These are phyloP conservation scores for Rhododendron kiyosumense DNA, from an alignment of 148 eudicot species.

Conservation along the genomic window DNA sequence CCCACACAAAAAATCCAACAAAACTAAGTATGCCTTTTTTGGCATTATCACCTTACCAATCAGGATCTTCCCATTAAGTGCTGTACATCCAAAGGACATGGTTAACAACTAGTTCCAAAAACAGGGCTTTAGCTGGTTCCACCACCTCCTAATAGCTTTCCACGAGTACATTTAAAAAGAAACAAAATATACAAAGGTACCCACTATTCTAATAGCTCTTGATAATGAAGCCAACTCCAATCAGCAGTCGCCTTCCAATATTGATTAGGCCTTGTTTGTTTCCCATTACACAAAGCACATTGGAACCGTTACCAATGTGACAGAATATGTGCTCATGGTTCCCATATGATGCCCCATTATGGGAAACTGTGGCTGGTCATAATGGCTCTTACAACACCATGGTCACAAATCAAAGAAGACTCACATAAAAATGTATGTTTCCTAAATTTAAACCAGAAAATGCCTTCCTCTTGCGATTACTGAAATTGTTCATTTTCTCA, in stretches of 20 bases:
- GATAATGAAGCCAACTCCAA: not conserved
- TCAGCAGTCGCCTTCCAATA: not conserved
- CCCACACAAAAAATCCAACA: not conserved
- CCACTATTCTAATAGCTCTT: not conserved
- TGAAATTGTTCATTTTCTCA: not conserved
- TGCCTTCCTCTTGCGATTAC: not conserved
- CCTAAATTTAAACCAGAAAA: not conserved
- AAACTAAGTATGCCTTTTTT: not conserved
- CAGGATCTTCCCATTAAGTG: not conserved
- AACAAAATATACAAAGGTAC: not conserved
- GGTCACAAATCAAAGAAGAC: not conserved
- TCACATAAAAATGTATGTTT: not conserved
- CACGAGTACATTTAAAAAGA: not conserved
- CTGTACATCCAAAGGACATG: not conserved
- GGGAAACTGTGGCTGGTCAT: not conserved
- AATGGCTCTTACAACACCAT: not conserved
- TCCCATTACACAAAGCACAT: not conserved
- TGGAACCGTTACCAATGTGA: not conserved
- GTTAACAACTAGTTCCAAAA: not conserved
- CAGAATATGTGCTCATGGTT: not conserved
- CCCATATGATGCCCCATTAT: not conserved
- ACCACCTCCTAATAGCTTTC: not conserved
- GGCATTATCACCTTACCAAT: not conserved
- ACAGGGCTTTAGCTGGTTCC: not conserved
- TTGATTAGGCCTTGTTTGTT: not conserved